phyloP scores from a whole-genome alignment of 1,284 basidiomycete species.

The Fistulina hepatica region DNA sequence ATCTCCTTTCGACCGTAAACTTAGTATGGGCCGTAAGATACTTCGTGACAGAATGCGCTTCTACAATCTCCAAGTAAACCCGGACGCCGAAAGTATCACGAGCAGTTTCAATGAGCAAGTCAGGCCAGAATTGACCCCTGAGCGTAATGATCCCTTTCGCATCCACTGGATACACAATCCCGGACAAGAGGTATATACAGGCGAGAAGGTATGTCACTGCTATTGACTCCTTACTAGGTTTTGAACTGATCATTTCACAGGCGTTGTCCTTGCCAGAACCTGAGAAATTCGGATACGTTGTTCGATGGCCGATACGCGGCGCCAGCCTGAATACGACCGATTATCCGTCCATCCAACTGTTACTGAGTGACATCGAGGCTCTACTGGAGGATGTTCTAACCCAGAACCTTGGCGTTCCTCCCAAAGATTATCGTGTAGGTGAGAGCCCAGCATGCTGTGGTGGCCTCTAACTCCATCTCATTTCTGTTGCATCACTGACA shows the following conservation, averaged over 20 bases:
- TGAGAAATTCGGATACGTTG: slow-evolving; percentile 48
- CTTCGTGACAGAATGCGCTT: slow-evolving; percentile 80
- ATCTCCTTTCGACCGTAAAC: too few relatives aligned
- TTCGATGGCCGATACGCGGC: slow-evolving; percentile 72
- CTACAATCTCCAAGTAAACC: slow-evolving; percentile 74
- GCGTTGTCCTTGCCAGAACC: slow-evolving; percentile 68
- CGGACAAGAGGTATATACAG: slow-evolving; percentile 44
- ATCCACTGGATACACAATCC: slow-evolving; percentile 69
- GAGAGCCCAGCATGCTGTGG: neutral
- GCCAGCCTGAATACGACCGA: slow-evolving; percentile 72
- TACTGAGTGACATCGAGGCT: slow-evolving; percentile 69
- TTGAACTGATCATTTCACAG: slow-evolving; percentile 26
- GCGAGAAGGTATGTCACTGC: slow-evolving; percentile 47
- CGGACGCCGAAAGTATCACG: slow-evolving; percentile 62
- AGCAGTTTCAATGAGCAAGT: slow-evolving; percentile 68
- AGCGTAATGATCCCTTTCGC: slow-evolving; percentile 69
- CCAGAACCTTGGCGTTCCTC: slow-evolving; percentile 51
- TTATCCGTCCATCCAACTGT: slow-evolving; percentile 58
- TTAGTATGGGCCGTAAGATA: too few relatives aligned
- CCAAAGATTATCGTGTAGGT: slow-evolving; percentile 51
- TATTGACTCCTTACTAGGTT: slow-evolving; percentile 4
- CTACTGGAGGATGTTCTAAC: slow-evolving; percentile 55
- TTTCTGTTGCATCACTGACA: slow-evolving; percentile 2
- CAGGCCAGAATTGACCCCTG: slow-evolving; percentile 71
- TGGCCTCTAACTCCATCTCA: neutral